A percentile compares a stretch with the other conserved stretches of the same genome.
Conservation (phyloP, 306 rosid genomes). For the Prunus campanulata region DNA sequence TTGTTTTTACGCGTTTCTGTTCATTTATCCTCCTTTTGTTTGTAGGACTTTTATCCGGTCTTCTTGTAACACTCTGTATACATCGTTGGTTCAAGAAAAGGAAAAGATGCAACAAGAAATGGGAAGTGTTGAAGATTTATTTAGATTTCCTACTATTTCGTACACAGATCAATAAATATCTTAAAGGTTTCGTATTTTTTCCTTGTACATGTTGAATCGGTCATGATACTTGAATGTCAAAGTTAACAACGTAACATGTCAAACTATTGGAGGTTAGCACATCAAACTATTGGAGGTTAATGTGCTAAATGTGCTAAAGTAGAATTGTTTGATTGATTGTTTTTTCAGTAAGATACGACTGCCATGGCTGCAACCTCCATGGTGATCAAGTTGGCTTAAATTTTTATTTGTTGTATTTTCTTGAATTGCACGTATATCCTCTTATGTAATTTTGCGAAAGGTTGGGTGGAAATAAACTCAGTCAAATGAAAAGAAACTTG, state of each 20-base stretch:
- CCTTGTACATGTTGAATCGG: not conserved
- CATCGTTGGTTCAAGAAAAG: not conserved
- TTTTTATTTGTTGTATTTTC: too few species aligned
- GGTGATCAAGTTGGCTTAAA: too few species aligned
- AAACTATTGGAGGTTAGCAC: not conserved
- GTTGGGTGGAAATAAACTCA: too few species aligned
- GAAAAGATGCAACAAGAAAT: conserved; percentile 9
- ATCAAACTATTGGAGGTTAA: not conserved
- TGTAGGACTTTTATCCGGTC: not conserved
- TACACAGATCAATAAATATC: not conserved
- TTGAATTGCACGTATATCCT: too few species aligned
- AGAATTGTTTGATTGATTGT: too few species aligned
- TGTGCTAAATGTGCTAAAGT: too few species aligned
- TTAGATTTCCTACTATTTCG: not conserved
- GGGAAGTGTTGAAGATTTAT: not conserved
- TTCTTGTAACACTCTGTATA: conserved; percentile 5
- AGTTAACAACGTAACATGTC: not conserved
- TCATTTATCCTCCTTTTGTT: not conserved
- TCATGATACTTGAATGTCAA: not conserved
- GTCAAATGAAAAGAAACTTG: too few species aligned
- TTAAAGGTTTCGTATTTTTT: not conserved
- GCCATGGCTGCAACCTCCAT: too few species aligned
- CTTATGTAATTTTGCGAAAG: too few species aligned
- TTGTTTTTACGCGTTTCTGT: conserved; percentile 9
- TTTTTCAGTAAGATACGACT: too few species aligned